These are phyloP conservation scores for Funneliformis mosseae DNA, from an alignment of 192 early-diverging fungal species.

Conservation along the genomic window DNA sequence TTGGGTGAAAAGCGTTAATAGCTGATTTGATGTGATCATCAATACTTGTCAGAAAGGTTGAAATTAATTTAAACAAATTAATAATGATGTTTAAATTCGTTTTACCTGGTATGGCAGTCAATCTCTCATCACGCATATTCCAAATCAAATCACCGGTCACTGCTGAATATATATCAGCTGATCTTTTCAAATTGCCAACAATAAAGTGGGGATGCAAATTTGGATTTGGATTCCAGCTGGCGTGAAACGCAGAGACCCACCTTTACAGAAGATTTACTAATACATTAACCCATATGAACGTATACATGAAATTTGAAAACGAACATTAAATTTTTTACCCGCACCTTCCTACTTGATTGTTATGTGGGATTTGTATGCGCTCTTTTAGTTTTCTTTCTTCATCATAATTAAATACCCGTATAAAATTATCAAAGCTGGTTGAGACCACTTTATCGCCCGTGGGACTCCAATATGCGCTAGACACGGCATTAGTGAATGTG, in stretches of 20 bases:
- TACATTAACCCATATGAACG: too few relatives aligned
- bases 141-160: slow-evolving; percentile 54
- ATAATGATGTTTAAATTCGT: background rate
- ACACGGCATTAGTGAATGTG: slow-evolving; percentile 57
- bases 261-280: slow-evolving; percentile 25
- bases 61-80: background rate
- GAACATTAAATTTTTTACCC: too few relatives aligned
- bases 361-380: slow-evolving; percentile 52
- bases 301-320: too few relatives aligned
- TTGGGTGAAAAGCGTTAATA: slow-evolving; percentile 66
- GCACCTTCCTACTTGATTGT: slow-evolving; percentile 62
- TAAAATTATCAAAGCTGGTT: slow-evolving; percentile 60
- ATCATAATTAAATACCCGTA: slow-evolving; percentile 55
- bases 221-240: slow-evolving; percentile 56
- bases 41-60: background rate
- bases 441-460: slow-evolving; percentile 54
- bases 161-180: slow-evolving; percentile 62
- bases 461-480: slow-evolving; percentile 69
- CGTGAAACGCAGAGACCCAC: slow-evolving; percentile 70
- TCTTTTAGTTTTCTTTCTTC: slow-evolving; percentile 42
- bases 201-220: slow-evolving; percentile 52
- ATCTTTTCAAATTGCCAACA: slow-evolving; percentile 70
- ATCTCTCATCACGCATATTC: slow-evolving; percentile 46
- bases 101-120: slow-evolving; percentile 44
- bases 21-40: slow-evolving; percentile 55